These are phyloP conservation scores for Flaveria robusta DNA, from an alignment of 129 eudicot genomes.

Conservation along the genomic window DNA sequence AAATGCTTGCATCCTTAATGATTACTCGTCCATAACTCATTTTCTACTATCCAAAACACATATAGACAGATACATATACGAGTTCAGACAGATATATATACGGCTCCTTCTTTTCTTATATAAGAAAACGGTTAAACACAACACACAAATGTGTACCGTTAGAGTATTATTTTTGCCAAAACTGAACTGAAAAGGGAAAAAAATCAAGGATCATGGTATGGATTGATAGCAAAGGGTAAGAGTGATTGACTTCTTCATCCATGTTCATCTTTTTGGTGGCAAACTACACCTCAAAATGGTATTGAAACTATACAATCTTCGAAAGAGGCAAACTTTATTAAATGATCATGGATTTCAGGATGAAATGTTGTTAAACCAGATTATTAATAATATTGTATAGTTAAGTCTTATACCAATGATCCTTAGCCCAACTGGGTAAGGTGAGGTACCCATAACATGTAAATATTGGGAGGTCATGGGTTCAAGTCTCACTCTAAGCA, in stretches of 20 bases:
- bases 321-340: background rate
- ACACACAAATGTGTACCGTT: background rate
- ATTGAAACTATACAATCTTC: background rate
- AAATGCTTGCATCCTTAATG: background rate
- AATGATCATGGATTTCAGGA: background rate
- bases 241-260: background rate
- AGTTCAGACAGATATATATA: background rate
- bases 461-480: too few species aligned
- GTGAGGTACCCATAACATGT: too few species aligned
- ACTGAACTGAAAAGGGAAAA: background rate
- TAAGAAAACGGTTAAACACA: background rate
- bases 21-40: background rate
- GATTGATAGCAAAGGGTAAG: background rate
- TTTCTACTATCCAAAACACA: background rate
- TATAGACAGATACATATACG: background rate
- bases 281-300: slow-evolving; percentile 2
- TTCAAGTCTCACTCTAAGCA: too few species aligned
- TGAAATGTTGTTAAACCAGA: background rate
- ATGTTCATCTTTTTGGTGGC: background rate
- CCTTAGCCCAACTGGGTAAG: too few species aligned
- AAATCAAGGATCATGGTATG: background rate
- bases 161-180: too few species aligned
- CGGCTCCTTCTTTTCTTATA: background rate
- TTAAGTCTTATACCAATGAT: background rate
- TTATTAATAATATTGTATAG: background rate